phyloP scores from a whole-genome alignment of 1,139 yeast genomes.

The Taphrina flavorubra region DNA sequence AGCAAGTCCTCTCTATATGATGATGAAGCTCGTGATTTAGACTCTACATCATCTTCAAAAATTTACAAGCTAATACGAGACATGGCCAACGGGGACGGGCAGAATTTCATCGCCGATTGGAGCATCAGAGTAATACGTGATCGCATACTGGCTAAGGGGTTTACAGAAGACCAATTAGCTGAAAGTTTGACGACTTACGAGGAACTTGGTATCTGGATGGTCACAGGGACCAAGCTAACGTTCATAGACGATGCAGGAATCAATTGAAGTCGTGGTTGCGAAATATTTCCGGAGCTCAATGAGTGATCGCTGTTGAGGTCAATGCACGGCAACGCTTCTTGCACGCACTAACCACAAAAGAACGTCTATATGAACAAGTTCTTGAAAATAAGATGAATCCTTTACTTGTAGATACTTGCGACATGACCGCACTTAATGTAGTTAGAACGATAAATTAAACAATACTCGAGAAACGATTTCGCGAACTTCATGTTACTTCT shows the following conservation, averaged over 20 bases:
- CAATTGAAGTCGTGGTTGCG: background rate
- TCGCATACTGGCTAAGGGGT: slow-evolving; percentile 82
- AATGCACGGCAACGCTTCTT: no score
- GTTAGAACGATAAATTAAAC: no score
- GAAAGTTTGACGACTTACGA: slow-evolving; percentile 78
- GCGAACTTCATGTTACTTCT: no score
- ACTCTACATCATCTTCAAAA: slow-evolving; percentile 61
- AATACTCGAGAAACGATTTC: no score
- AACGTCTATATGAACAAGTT: no score
- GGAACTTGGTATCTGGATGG: slow-evolving; percentile 77
- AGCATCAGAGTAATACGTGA: slow-evolving; percentile 67
- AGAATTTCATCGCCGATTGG: slow-evolving; percentile 55
- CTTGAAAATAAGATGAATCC: no score
- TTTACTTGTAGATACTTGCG: no score
- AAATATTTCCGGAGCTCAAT: background rate
- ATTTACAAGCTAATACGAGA: slow-evolving; percentile 67
- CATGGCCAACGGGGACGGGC: slow-evolving; percentile 59
- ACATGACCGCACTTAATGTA: no score
- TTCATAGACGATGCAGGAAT: slow-evolving; percentile 43
- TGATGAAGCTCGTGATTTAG: slow-evolving; percentile 50
- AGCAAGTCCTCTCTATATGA: slow-evolving; percentile 78
- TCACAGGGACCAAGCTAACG: slow-evolving; percentile 49
- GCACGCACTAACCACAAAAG: no score
- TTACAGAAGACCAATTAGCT: slow-evolving; percentile 75
- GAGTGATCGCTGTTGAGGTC: no score